A percentile compares a stretch with the other conserved stretches of the same genome.
Evolutionary conservation across 495 filamentous ascomycete genomes (phyloP).

Genomic region (Xylaria intraflava): DNA sequence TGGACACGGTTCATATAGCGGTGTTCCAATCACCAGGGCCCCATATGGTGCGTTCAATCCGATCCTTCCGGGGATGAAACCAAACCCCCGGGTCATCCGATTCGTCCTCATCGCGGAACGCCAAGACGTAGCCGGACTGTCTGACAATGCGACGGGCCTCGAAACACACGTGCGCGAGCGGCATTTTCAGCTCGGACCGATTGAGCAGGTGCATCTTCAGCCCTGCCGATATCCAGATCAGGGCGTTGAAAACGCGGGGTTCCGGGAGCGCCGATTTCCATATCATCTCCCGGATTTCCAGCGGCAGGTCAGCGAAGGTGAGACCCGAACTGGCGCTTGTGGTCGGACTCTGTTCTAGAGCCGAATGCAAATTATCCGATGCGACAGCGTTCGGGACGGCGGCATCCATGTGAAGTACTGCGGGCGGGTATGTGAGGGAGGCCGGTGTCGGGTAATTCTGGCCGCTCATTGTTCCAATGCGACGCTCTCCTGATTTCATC

Average conservation of each 20-base stretch:
- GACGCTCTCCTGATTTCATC: too few relatives aligned
- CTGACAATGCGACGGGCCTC: constrained; percentile 24
- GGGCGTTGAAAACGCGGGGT: constrained; percentile 20
- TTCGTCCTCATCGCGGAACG: constrained; percentile 17
- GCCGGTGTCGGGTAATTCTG: too few relatives aligned
- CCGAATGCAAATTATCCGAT: too few relatives aligned
- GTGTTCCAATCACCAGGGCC: constrained; percentile 13
- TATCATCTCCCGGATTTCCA: constrained; percentile 27
- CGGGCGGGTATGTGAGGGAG: too few relatives aligned
- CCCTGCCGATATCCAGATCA: constrained; percentile 18
- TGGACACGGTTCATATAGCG: background rate
- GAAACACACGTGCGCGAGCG: constrained; percentile 22
- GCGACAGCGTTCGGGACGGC: too few relatives aligned
- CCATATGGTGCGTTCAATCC: constrained; percentile 21
- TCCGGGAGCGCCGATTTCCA: constrained; percentile 27
- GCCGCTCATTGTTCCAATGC: too few relatives aligned
- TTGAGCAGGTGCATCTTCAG: constrained; percentile 21
- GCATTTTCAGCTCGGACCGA: constrained; percentile 12
- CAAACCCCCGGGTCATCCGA: constrained; percentile 21
- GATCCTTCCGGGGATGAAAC: constrained; percentile 20
- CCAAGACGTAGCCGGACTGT: constrained; percentile 17
- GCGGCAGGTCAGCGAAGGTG: constrained; percentile 21
- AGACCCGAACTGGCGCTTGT: too few relatives aligned
- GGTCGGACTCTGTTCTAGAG: too few relatives aligned
- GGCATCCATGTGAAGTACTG: too few relatives aligned